Evolutionary conservation across 106 monocot species (phyloP).

Genomic region (Apostasia shenzhenica): DNA sequence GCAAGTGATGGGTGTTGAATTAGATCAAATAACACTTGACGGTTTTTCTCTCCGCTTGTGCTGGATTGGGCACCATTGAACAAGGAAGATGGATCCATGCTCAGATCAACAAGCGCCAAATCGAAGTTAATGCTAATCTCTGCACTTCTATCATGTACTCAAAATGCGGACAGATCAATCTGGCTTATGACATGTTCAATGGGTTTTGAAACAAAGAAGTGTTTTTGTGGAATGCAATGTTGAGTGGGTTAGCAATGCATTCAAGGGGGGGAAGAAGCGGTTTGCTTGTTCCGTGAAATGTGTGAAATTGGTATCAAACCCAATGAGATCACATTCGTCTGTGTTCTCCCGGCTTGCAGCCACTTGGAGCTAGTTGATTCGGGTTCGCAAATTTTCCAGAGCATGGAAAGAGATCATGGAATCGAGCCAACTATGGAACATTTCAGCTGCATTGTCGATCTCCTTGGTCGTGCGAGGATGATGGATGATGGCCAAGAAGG

Average conservation of each 20-base stretch:
- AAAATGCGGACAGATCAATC: slow-evolving; percentile 21
- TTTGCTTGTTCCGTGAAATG: slow-evolving; percentile 11
- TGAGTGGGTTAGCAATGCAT: slow-evolving; percentile 25
- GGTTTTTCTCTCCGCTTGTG: slow-evolving; percentile 14
- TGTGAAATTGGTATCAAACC: slow-evolving; percentile 8
- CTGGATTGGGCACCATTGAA: slow-evolving; percentile 19
- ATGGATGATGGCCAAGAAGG: slow-evolving; percentile 11
- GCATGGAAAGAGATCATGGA: slow-evolving; percentile 12
- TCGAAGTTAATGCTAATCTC: slow-evolving; percentile 7
- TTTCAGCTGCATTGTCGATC: slow-evolving; percentile 22
- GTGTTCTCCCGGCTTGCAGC: slow-evolving; percentile 25
- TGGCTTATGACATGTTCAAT: slow-evolving; percentile 13
- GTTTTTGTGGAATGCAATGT: slow-evolving; percentile 30
- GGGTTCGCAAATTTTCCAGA: slow-evolving; percentile 8
- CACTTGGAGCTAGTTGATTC: slow-evolving; percentile 20
- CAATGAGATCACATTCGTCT: slow-evolving; percentile 25
- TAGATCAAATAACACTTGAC: slow-evolving; percentile 14
- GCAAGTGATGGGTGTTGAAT: slow-evolving; percentile 9
- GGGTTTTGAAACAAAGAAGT: slow-evolving; percentile 7
- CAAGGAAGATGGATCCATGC: slow-evolving; percentile 26
- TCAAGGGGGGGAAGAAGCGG: slow-evolving; percentile 15
- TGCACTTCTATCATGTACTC: slow-evolving; percentile 24
- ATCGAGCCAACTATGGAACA: slow-evolving; percentile 7
- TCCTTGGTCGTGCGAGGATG: slow-evolving; percentile 17
- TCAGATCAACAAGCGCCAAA: slow-evolving; percentile 7